Conservation (phyloP, 805 yeast species). For the Wickerhamiella hasegawae region DNA sequence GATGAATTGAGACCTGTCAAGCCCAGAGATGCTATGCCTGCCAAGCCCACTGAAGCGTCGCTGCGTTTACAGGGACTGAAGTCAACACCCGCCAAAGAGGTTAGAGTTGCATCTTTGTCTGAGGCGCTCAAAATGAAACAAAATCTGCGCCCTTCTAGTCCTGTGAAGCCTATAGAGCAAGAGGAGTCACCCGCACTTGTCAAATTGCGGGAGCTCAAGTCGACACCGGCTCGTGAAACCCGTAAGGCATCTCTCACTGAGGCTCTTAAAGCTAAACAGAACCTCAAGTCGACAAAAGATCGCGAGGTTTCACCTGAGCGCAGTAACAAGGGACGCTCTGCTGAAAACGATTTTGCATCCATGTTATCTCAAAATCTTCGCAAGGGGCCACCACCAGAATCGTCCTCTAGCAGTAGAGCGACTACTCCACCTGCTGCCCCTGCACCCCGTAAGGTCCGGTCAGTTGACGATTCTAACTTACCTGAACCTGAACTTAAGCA, state of each 20-base stretch:
- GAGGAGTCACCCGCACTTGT: not conserved
- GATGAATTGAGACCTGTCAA: not conserved
- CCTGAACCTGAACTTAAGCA: too few species aligned
- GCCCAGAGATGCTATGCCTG: not conserved
- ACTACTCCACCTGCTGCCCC: too few species aligned
- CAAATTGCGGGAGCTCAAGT: not conserved
- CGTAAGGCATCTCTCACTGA: not conserved
- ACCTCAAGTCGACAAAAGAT: too few species aligned
- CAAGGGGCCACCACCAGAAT: too few species aligned
- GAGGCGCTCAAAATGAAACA: not conserved
- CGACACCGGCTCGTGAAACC: not conserved
- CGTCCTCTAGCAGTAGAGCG: too few species aligned
- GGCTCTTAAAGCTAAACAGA: too few species aligned
- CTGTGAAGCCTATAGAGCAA: not conserved
- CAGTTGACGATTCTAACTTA: too few species aligned
- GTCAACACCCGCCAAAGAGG: not conserved
- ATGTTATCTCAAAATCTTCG: not conserved
- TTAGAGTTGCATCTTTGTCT: not conserved
- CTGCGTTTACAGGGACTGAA: not conserved
- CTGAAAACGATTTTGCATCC: not conserved
- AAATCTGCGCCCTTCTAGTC: not conserved
- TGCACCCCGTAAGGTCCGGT: too few species aligned
- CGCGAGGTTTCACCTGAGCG: not conserved
- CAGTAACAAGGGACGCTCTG: not conserved
- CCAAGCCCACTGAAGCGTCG: not conserved